These are phyloP conservation scores for Globisporangium sylvaticum DNA, from an alignment of 352 stramenopile genomes.

Conservation along the genomic window DNA sequence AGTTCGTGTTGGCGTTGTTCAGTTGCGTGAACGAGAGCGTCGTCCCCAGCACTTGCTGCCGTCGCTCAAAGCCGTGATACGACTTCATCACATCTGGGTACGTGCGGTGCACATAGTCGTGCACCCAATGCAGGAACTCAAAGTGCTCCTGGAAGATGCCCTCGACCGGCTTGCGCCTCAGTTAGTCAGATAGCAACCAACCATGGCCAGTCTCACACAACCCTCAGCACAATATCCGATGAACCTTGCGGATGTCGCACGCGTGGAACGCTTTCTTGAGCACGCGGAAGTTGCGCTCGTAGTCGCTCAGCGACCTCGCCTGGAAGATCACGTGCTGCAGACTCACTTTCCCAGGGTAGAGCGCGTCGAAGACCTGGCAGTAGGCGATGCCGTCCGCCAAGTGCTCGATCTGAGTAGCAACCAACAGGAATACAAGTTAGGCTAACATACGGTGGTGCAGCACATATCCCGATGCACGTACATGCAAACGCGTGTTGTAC, in stretches of 20 bases:
- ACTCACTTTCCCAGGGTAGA: slow-evolving; percentile 65
- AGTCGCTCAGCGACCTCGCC: slow-evolving; percentile 42
- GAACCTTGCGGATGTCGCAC: slow-evolving; percentile 67
- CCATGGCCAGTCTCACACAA: no score
- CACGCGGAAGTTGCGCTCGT: slow-evolving; percentile 61
- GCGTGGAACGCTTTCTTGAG: slow-evolving; percentile 49
- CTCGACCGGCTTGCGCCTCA: slow-evolving; percentile 59
- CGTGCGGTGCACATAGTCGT: slow-evolving; percentile 75
- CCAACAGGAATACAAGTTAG: no score
- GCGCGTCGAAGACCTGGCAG: slow-evolving; percentile 66
- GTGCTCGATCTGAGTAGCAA: slow-evolving; percentile 46
- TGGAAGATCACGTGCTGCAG: slow-evolving; percentile 62
- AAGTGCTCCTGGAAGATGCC: slow-evolving; percentile 82
- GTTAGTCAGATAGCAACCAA: no score
- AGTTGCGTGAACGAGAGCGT: slow-evolving; percentile 26
- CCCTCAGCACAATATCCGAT: no score
- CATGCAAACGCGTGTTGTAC: slow-evolving; percentile 12
- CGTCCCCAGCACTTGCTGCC: slow-evolving; percentile 38
- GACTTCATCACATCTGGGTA: slow-evolving; percentile 53
- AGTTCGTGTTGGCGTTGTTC: slow-evolving; percentile 47
- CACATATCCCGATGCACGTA: no score
- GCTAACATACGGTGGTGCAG: no score
- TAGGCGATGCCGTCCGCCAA: slow-evolving; percentile 78
- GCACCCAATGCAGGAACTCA: slow-evolving; percentile 78
- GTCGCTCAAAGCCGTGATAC: slow-evolving; percentile 51